phyloP scores from a whole-genome alignment of 768 basidiomycete genomes.

The Tulasnella sp. region DNA sequence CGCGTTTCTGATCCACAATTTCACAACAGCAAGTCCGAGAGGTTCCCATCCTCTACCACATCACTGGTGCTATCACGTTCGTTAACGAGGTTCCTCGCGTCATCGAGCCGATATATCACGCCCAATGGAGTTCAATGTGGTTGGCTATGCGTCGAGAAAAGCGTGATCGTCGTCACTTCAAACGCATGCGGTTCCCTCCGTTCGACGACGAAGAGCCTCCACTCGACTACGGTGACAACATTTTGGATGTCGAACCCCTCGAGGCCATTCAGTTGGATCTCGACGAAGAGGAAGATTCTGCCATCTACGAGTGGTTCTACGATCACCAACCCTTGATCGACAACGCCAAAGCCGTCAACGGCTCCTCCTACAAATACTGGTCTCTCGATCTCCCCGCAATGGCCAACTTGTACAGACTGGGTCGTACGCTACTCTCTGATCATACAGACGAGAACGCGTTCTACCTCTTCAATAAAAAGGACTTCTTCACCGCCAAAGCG shows the following conservation, averaged over 20 bases:
- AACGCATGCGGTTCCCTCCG: constrained; percentile 98
- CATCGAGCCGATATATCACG: constrained; percentile 95
- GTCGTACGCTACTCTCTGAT: constrained; percentile 86
- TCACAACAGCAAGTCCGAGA: constrained; percentile 76
- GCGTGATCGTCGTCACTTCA: constrained; percentile 96
- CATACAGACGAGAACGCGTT: constrained; percentile 81
- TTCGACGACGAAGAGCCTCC: constrained; percentile 99
- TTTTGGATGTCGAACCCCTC: constrained; percentile 92
- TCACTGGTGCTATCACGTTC: constrained; percentile 98
- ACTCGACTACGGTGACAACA: constrained; percentile 97
- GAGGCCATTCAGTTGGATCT: constrained; percentile 97
- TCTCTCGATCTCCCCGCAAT: constrained; percentile 85
- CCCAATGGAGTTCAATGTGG: constrained; percentile 99
- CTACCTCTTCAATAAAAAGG: constrained; percentile 94
- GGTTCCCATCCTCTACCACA: constrained; percentile 96
- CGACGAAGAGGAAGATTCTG: constrained; percentile 80
- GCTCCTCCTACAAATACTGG: constrained; percentile 88
- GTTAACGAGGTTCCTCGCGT: constrained; percentile 97
- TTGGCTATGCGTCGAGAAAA: constrained; percentile 98
- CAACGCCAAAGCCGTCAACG: constrained; percentile 72
- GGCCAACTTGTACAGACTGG: constrained; percentile 93
- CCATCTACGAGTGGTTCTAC: constrained; percentile 97
- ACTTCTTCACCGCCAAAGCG: constrained; percentile 97
- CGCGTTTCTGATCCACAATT: constrained; percentile 3
- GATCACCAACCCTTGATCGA: constrained; percentile 91